A percentile compares a stretch with the other conserved stretches of the same genome.
Conservation (phyloP, 2,329 filamentous ascomycete genomes). For the Lachnellula cervina region DNA sequence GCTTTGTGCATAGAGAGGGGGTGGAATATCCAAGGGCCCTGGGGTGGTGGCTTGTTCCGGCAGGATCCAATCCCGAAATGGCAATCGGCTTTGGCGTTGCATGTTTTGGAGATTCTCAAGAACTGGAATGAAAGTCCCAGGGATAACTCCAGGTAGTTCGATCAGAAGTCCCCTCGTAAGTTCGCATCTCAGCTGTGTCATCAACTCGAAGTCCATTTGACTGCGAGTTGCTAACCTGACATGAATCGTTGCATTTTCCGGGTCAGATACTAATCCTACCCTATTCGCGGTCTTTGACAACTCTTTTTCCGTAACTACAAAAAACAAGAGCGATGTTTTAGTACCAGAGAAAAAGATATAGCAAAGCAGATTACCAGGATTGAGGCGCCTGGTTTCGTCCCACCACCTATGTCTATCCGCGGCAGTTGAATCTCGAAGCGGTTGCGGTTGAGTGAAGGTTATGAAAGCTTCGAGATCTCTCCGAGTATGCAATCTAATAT, state of each 20-base stretch:
- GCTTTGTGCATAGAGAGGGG: conserved; percentile 1
- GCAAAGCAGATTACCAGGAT: conserved; percentile 45
- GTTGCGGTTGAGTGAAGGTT: background rate
- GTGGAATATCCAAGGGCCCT: conserved; percentile 11
- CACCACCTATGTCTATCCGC: conserved; percentile 42
- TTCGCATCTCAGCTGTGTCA: background rate
- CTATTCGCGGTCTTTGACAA: background rate
- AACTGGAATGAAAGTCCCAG: conserved; percentile 52
- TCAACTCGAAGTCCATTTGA: conserved; percentile 7
- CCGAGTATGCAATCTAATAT: background rate
- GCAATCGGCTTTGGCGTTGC: conserved; percentile 35
- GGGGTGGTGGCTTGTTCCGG: conserved; percentile 36
- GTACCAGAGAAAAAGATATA: conserved; percentile 22
- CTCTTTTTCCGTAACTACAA: conserved; percentile 1
- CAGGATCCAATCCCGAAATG: conserved; percentile 26
- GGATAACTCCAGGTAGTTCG: conserved; percentile 56
- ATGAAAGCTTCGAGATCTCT: background rate
- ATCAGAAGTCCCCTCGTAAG: conserved; percentile 34
- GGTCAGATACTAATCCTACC: conserved; percentile 1
- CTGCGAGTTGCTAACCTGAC: background rate
- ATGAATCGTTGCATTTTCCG: background rate
- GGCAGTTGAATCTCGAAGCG: background rate
- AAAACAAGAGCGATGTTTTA: conserved; percentile 5
- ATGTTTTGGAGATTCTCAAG: conserved; percentile 51
- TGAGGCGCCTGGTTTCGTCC: conserved; percentile 42